A percentile compares a stretch with the other conserved stretches of the same genome.
phyloP scores from a whole-genome alignment of 139 green algal genomes.

The Chlamydomonas sp. region DNA sequence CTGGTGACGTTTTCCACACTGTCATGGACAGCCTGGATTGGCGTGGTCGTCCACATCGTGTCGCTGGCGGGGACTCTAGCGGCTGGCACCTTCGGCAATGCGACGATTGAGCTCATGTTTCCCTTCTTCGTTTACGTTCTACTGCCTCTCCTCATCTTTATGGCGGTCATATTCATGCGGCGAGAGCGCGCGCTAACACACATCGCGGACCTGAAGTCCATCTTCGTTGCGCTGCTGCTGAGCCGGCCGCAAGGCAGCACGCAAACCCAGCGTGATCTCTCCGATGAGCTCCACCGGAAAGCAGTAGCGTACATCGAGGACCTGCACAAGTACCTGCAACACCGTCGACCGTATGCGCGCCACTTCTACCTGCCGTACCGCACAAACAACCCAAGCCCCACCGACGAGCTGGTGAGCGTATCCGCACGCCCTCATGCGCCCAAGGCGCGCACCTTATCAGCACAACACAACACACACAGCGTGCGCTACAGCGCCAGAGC shows the following conservation, averaged over 20 bases:
- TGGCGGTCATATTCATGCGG: not conserved
- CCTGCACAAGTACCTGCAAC: slow-evolving; percentile 46
- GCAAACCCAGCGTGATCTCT: not conserved
- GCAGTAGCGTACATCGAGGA: slow-evolving; percentile 32
- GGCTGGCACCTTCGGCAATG: not conserved
- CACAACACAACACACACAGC: too few species aligned
- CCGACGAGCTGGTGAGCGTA: slow-evolving; percentile 25
- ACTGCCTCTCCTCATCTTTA: slow-evolving; percentile 13
- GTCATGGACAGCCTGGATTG: slow-evolving; percentile 44
- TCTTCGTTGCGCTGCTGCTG: slow-evolving; percentile 13
- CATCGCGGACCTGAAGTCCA: slow-evolving; percentile 2
- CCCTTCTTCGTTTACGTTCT: slow-evolving; percentile 32
- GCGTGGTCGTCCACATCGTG: slow-evolving; percentile 31
- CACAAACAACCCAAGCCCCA: not conserved
- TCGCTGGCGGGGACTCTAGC: slow-evolving; percentile 2
- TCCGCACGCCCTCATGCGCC: not conserved
- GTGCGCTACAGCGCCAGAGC: too few species aligned
- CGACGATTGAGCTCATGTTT: not conserved
- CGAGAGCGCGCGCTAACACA: not conserved
- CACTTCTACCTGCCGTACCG: slow-evolving; percentile 53
- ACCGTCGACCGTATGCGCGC: slow-evolving; percentile 47
- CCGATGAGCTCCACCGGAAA: slow-evolving; percentile 12
- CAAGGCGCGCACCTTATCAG: too few species aligned
- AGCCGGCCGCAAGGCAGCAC: not conserved
- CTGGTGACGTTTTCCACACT: slow-evolving; percentile 29